Evolutionary conservation across 164 flowering plant genomes (phyloP).

Genomic region (Taxillus chinensis): DNA sequence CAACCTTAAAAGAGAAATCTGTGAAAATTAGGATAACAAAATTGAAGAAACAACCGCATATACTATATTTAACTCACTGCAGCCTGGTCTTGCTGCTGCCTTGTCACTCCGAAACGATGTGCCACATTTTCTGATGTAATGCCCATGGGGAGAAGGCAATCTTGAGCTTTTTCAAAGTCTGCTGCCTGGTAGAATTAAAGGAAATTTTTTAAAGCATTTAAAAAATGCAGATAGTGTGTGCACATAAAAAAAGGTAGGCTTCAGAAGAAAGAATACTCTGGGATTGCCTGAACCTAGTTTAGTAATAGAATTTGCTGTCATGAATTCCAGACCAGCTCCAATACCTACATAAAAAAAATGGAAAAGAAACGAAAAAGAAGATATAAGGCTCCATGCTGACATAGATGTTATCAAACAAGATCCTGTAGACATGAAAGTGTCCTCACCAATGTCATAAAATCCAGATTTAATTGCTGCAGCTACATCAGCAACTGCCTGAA

Average conservation of each 20-base stretch:
- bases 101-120: conserved; percentile 72
- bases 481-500: conserved; percentile 99
- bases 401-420: not conserved
- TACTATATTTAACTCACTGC: conserved; percentile 51
- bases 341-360: conserved; percentile 37
- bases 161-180: conserved; percentile 54
- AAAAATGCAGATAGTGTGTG: not conserved
- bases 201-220: not conserved
- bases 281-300: conserved; percentile 75
- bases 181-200: conserved; percentile 35
- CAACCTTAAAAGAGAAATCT: conserved; percentile 40
- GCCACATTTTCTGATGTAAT: conserved; percentile 98
- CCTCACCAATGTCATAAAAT: conserved; percentile 86
- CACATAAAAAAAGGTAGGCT: not conserved
- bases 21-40: not conserved
- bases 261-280: conserved; percentile 29
- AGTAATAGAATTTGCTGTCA: conserved; percentile 65
- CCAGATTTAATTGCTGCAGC: conserved; percentile 97
- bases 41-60: not conserved
- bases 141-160: conserved; percentile 98
- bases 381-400: not conserved
- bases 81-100: conserved; percentile 94
- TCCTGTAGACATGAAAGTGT: not conserved
- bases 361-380: not conserved
- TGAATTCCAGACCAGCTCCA: conserved; percentile 93